Percentiles rank a stretch among this genome's conserved stretches.
Evolutionary conservation across 352 stramenopile genomes (phyloP).

Genomic region (Phytopythium mirpurense): DNA sequence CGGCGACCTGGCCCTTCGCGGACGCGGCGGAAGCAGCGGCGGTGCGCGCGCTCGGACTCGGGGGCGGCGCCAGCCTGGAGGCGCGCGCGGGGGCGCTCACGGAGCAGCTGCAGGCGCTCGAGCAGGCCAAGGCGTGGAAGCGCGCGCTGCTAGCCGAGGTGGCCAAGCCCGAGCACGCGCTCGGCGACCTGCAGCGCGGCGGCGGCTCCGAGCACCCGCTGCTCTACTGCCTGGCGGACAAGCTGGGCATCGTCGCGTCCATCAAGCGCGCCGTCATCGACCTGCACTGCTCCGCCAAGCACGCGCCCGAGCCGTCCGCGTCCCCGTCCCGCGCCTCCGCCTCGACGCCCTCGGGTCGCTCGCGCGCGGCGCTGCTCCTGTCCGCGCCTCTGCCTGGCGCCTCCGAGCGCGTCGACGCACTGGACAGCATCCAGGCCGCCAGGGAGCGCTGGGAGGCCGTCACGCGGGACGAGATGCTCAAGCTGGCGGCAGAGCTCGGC

Average conservation of each 20-base stretch:
- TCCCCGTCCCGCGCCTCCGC: not conserved
- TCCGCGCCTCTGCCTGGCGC: not conserved
- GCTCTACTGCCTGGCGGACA: constrained; percentile 45
- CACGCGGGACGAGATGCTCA: constrained; percentile 63
- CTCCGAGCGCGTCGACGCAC: constrained; percentile 2
- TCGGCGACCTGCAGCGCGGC: constrained; percentile 32
- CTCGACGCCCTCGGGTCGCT: too few relatives aligned
- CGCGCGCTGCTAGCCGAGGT: constrained; percentile 42
- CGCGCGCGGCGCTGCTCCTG: not conserved
- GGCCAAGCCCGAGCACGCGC: constrained; percentile 31
- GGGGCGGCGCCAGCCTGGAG: constrained; percentile 24
- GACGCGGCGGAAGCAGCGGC: not conserved
- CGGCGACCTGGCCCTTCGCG: too few relatives aligned
- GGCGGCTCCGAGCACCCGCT: constrained; percentile 21
- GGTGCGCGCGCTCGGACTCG: constrained; percentile 6
- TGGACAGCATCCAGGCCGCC: constrained; percentile 41
- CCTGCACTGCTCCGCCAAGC: constrained; percentile 41
- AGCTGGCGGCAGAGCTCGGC: constrained; percentile 38
- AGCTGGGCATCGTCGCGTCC: constrained; percentile 38
- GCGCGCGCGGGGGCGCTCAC: constrained; percentile 43
- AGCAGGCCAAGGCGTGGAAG: constrained; percentile 54
- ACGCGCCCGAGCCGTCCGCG: constrained; percentile 11
- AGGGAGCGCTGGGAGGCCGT: constrained; percentile 53
- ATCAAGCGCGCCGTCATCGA: constrained; percentile 61
- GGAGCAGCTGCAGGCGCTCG: constrained; percentile 31